Percentiles rank a stretch among this genome's conserved stretches.
Evolutionary conservation across 2,329 filamentous ascomycete genomes (phyloP).

Genomic region (Westerdykella sp.): DNA sequence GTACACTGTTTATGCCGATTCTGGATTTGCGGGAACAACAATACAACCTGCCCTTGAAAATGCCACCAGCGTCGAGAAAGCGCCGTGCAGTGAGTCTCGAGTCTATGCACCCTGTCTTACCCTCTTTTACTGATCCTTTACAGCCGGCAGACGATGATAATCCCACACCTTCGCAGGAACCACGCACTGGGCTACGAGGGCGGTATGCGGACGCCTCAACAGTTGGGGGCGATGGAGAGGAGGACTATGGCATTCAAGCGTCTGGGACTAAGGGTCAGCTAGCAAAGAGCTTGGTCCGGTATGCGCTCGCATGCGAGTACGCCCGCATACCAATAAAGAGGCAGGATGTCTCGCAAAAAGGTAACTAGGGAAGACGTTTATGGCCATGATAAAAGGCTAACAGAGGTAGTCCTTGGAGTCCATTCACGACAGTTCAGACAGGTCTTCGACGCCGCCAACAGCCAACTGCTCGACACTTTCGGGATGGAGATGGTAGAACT

Average conservation of each 20-base stretch:
- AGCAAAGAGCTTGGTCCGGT: slow-evolving; percentile 56
- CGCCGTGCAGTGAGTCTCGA: slow-evolving; percentile 6
- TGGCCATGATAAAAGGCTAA: slow-evolving; percentile 4
- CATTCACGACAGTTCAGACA: slow-evolving; percentile 64
- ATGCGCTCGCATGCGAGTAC: slow-evolving; percentile 57
- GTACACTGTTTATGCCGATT: background rate
- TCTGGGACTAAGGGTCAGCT: slow-evolving; percentile 38
- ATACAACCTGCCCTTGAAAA: background rate
- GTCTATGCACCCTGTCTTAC: background rate
- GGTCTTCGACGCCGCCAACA: slow-evolving; percentile 73
- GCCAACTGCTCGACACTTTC: slow-evolving; percentile 63
- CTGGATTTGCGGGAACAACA: background rate
- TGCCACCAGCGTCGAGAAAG: slow-evolving; percentile 2
- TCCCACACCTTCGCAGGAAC: slow-evolving; percentile 15
- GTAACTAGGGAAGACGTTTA: slow-evolving; percentile 9
- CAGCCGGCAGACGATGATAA: slow-evolving; percentile 13
- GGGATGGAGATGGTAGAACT: slow-evolving; percentile 92
- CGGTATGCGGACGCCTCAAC: slow-evolving; percentile 6
- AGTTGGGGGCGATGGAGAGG: slow-evolving; percentile 8
- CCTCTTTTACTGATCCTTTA: background rate
- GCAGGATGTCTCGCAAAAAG: slow-evolving; percentile 52
- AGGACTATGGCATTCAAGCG: slow-evolving; percentile 16
- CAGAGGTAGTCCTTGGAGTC: slow-evolving; percentile 56
- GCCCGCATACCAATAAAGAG: slow-evolving; percentile 53
- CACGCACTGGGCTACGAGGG: slow-evolving; percentile 11